Evolutionary conservation across 169 alveolate genomes (phyloP).

Genomic region (Eimeria sp.): DNA sequence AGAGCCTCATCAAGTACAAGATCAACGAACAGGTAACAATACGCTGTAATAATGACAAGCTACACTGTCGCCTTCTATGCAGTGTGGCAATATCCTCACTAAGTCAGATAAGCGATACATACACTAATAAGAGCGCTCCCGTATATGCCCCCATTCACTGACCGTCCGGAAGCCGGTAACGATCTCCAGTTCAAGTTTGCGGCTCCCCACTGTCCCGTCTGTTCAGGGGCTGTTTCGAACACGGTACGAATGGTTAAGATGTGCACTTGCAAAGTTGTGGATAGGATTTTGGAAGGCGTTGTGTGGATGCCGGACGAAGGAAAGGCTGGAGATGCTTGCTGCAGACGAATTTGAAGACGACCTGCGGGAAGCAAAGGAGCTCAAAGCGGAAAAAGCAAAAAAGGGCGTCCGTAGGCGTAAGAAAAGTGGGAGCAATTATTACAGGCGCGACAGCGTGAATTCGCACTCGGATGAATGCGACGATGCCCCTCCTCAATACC

Average conservation of each 20-base stretch:
- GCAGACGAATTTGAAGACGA: conserved; percentile 59
- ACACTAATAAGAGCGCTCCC: not conserved
- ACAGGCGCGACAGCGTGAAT: not conserved
- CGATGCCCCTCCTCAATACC: conserved; percentile 62
- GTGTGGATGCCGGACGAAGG: conserved; percentile 32
- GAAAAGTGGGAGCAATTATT: not conserved
- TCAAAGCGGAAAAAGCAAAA: conserved; percentile 10
- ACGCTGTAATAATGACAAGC: not conserved
- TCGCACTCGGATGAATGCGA: conserved; percentile 1
- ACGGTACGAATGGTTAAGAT: conserved; percentile 36
- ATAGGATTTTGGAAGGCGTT: conserved; percentile 33
- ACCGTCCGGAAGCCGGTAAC: not conserved
- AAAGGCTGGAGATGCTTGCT: conserved; percentile 42
- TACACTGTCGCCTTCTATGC: not conserved
- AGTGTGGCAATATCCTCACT: not conserved
- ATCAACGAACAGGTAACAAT: conserved; percentile 24
- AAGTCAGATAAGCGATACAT: not conserved
- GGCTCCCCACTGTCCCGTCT: not conserved
- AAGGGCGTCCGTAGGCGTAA: not conserved
- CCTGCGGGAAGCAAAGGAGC: conserved; percentile 20
- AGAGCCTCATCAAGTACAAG: conserved; percentile 44
- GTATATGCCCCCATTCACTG: not conserved
- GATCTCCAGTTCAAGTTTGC: not conserved
- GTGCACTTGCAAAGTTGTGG: not conserved
- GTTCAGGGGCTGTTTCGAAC: conserved; percentile 51